These are phyloP conservation scores for Candida wancherniae DNA, from an alignment of 805 yeast genomes.

Conservation along the genomic window DNA sequence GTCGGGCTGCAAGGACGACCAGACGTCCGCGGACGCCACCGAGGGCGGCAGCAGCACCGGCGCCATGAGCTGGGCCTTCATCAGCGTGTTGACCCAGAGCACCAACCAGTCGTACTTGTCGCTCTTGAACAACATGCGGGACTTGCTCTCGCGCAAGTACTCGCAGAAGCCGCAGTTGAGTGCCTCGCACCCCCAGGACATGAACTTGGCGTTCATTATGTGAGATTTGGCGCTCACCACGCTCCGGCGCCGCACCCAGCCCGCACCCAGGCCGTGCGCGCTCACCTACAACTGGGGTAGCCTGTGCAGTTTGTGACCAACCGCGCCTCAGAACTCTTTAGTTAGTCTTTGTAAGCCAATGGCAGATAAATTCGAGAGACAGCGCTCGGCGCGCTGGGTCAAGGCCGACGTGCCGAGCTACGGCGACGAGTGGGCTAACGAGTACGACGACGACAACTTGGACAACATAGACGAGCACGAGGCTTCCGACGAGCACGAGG, in stretches of 20 bases:
- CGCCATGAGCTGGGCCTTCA: constrained; percentile 80
- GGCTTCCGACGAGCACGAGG: constrained; percentile 7
- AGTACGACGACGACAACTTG: constrained; percentile 24
- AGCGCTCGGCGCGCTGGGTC: constrained; percentile 41
- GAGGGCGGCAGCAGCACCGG: constrained; percentile 73
- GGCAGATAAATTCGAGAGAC: constrained; percentile 38
- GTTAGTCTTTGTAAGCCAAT: constrained; percentile 7
- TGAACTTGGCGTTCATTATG: constrained; percentile 34
- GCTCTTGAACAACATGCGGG: constrained; percentile 66
- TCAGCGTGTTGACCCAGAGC: constrained; percentile 54
- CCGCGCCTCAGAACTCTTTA: constrained; percentile 1
- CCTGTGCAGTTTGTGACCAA: no score
- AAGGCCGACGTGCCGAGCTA: constrained; percentile 39
- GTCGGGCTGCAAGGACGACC: constrained; percentile 80
- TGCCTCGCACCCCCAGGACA: constrained; percentile 76
- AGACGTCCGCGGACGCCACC: constrained; percentile 73
- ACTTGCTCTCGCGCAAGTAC: constrained; percentile 57
- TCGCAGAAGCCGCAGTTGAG: constrained; percentile 81
- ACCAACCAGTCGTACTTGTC: constrained; percentile 67
- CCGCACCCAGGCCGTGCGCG: no score
- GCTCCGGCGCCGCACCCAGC: no score
- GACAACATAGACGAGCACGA: constrained; percentile 30
- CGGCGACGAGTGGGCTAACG: constrained; percentile 41
- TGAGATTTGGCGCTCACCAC: no score
- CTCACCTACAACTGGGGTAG: no score